Evolutionary conservation across 371 early-diverging fungal species (phyloP), one percentile per base, ranked within the genome.

Genomic region (Batkoa obscura): DNA sequence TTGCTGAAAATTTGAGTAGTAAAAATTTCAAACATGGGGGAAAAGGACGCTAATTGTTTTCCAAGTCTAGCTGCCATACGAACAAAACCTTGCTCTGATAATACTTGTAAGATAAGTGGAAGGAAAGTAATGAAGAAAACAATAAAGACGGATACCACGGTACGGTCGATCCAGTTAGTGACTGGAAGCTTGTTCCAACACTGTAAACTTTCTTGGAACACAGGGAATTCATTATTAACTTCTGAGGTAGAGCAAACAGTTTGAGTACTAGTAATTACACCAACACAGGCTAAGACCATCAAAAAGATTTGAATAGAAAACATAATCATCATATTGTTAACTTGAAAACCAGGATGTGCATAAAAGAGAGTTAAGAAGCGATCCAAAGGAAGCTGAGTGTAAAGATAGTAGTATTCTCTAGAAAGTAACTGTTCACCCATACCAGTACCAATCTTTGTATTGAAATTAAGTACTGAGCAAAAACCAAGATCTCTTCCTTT

Each of bases 401-500:
- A 88, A 52, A 91, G 75, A 64, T 86, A 85, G 66, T 90, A 90
- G 66, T 89, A 83, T 62, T 90, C 92, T 56, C 92, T 76, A 2
- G 89, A 88, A 37, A 90, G 67, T 78, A 88, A 82, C 66, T 91
- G 90, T 66, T 91, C 90, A 35, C 85, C 89, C 87, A 90, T 90
- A 56, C 92, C 91, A 0, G 86, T 83, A 48, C 89, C 88, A 55
- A 90, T 87, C 69, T 92, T 90, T 50, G 89, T 84, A 43, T 81
- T 83, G 64, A 89, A 92, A 66, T 84, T 82, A 61, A 90, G 78
- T 50, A 88, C 84, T 3, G 89, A 88, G 49, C 85, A 80, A 71
- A 90, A 87, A 2, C 91, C 90, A 46, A 92, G 72, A 72, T 92
- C 91, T 60, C 88, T 83, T 2, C 91, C 92, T 68, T 90, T 92